Conservation (phyloP, 108 stramenopile genomes). For the Cyclotella distinguenda region DNA sequence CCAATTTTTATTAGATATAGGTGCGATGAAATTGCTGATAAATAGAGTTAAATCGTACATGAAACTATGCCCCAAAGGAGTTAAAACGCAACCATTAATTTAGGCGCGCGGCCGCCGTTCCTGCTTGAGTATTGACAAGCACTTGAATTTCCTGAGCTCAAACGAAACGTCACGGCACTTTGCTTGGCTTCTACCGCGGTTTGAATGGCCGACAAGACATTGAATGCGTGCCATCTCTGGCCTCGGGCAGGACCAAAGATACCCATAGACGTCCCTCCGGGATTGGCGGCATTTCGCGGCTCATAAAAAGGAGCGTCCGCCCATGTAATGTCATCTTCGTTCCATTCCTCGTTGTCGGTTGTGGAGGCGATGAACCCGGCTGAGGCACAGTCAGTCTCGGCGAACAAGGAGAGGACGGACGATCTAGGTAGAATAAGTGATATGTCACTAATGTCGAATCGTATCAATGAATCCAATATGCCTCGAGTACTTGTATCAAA, state of each 20-base stretch:
- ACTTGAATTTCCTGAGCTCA: conserved; percentile 22
- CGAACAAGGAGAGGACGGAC: conserved; percentile 14
- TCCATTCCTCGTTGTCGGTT: conserved; percentile 6
- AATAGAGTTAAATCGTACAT: too few relatives aligned
- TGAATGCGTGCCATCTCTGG: conserved; percentile 23
- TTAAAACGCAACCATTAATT: conserved; percentile 29
- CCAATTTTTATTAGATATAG: too few relatives aligned
- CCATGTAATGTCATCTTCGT: conserved; percentile 21
- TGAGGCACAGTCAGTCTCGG: conserved; percentile 16
- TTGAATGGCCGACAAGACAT: conserved; percentile 10
- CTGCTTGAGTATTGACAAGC: conserved; percentile 22
- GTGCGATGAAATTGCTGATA: too few relatives aligned
- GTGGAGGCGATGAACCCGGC: conserved; percentile 20
- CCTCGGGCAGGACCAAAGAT: conserved; percentile 15
- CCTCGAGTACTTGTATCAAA: conserved; percentile 15
- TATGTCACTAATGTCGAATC: conserved; percentile 20
- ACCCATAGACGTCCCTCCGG: conserved; percentile 4
- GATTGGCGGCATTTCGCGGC: not conserved
- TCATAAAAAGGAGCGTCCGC: conserved; percentile 14
- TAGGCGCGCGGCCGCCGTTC: conserved; percentile 25
- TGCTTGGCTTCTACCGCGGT: not conserved
- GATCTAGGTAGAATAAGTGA: conserved; percentile 3
- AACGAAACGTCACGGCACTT: conserved; percentile 20
- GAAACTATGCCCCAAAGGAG: too few relatives aligned
- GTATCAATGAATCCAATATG: conserved; percentile 17